Percentiles rank a stretch among this genome's conserved stretches.
These are phyloP conservation scores for Biscutella laevigata DNA, from an alignment of 441 rosid genomes.

Conservation along the genomic window DNA sequence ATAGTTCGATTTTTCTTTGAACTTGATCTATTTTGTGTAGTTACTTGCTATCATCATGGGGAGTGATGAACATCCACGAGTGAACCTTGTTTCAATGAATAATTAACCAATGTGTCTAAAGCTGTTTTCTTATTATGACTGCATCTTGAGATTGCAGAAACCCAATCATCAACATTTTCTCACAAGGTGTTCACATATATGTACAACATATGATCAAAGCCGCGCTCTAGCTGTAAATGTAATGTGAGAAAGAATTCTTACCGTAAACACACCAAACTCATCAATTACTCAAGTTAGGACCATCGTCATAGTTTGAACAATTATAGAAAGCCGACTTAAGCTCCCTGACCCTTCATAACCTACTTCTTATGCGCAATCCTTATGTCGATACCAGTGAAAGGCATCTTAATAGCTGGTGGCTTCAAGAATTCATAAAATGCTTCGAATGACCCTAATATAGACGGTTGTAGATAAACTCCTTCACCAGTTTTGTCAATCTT, in stretches of 20 bases:
- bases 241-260: slow-evolving; percentile 14
- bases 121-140: slow-evolving; percentile 84
- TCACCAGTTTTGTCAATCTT: slow-evolving; percentile 80
- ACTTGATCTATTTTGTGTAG: neutral
- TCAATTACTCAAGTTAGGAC: slow-evolving; percentile 91
- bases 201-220: neutral
- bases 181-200: neutral
- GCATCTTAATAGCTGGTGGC: slow-evolving; percentile 74
- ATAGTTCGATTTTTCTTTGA: neutral
- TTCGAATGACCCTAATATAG: slow-evolving; percentile 91
- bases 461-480: slow-evolving; percentile 94
- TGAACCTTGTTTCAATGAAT: slow-evolving; percentile 63
- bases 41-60: slow-evolving; percentile 92
- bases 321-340: no score
- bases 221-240: neutral
- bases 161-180: neutral
- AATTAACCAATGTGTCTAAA: slow-evolving; percentile 71
- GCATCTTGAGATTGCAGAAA: slow-evolving; percentile 59
- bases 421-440: slow-evolving; percentile 86
- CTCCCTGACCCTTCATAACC: slow-evolving; percentile 88
- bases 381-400: slow-evolving; percentile 83
- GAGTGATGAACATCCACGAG: slow-evolving; percentile 96
- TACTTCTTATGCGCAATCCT: slow-evolving; percentile 93
- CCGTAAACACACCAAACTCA: slow-evolving; percentile 97
- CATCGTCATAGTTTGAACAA: slow-evolving; percentile 77